phyloP scores from a whole-genome alignment of 176 grass and related monocot genomes.

The Secale cereale region DNA sequence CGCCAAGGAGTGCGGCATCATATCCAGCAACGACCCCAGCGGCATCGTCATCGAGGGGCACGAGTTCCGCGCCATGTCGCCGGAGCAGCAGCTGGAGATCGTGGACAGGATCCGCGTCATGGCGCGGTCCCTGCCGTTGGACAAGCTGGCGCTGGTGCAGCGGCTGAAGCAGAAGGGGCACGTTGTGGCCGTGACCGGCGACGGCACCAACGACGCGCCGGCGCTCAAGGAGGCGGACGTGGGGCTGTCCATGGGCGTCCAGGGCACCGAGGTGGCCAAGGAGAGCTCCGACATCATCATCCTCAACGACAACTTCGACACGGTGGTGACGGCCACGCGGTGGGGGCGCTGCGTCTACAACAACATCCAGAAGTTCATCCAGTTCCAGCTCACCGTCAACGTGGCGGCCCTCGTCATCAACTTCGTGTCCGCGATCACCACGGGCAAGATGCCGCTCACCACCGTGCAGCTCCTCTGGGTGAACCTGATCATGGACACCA shows the following conservation, averaged over 20 bases:
- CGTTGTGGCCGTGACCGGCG: constrained; percentile 76
- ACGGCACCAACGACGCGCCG: constrained; percentile 78
- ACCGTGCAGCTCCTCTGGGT: constrained; percentile 86
- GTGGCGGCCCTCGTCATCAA: constrained; percentile 54
- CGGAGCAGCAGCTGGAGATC: constrained; percentile 41
- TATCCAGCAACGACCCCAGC: background rate
- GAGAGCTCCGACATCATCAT: constrained; percentile 85
- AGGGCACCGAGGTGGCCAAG: constrained; percentile 90
- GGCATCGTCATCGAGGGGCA: constrained; percentile 64
- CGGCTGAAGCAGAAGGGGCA: constrained; percentile 77
- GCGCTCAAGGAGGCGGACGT: constrained; percentile 87
- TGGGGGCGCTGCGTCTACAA: constrained; percentile 87
- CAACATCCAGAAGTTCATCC: constrained; percentile 87
- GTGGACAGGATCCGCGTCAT: constrained; percentile 62
- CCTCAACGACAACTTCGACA: constrained; percentile 82
- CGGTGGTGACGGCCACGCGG: constrained; percentile 59
- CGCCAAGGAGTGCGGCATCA: constrained; percentile 75
- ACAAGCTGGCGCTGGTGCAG: constrained; percentile 73
- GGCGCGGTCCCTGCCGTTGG: constrained; percentile 55
- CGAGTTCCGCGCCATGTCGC: constrained; percentile 62
- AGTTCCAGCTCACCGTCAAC: constrained; percentile 93
- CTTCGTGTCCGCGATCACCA: constrained; percentile 45
- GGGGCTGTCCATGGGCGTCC: constrained; percentile 73
- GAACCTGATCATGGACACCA: constrained; percentile 88
- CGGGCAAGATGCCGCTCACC: constrained; percentile 53